A percentile compares a stretch with the other conserved stretches of the same genome.
Conservation (phyloP, 306 rosid genomes). For the Cucurbita moschata region DNA sequence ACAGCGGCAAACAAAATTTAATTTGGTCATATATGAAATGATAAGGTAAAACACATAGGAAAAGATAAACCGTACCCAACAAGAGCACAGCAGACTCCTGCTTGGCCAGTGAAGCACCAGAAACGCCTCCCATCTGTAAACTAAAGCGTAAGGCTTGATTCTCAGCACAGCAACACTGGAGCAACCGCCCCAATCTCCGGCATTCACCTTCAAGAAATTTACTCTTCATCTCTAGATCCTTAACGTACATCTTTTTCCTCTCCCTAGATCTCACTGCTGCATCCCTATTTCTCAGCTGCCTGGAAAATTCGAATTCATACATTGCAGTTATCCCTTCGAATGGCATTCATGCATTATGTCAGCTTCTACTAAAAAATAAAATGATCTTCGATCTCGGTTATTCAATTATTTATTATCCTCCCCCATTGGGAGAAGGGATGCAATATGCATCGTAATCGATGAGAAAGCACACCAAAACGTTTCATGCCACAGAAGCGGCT, state of each 20-base stretch:
- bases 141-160: conserved; percentile 62
- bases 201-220: conserved; percentile 80
- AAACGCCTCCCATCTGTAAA: conserved; percentile 46
- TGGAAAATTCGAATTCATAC: conserved; percentile 15
- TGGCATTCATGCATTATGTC: not conserved
- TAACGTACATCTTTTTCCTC: conserved; percentile 67
- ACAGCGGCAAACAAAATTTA: not conserved
- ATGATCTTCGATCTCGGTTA: not conserved
- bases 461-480: too few species aligned
- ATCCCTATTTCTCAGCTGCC: conserved; percentile 87
- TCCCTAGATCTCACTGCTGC: conserved; percentile 84
- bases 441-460: too few species aligned
- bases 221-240: conserved; percentile 63
- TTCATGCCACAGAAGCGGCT: not conserved
- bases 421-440: not conserved
- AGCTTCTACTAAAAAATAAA: not conserved
- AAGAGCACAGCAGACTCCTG: conserved; percentile 99
- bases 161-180: conserved; percentile 76
- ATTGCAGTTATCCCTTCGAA: not conserved
- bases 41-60: not conserved
- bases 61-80: conserved; percentile 47
- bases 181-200: conserved; percentile 72
- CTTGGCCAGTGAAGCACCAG: conserved; percentile 54
- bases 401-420: not conserved
- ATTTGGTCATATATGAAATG: not conserved